These are phyloP conservation scores for Schizonepeta tenuifolia DNA, from an alignment of 257 asterid genomes.

Conservation along the genomic window DNA sequence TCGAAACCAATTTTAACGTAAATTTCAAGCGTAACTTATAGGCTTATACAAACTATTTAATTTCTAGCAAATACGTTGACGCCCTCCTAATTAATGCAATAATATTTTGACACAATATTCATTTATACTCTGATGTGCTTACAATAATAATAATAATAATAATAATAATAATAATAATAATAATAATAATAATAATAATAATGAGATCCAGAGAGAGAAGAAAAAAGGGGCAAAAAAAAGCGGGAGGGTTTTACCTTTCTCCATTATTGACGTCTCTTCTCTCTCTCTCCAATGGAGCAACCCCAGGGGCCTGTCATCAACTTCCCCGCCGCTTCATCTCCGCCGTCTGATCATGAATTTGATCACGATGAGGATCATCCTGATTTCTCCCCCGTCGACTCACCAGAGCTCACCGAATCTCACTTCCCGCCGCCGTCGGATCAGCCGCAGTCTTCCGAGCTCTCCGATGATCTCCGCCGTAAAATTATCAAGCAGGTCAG, in stretches of 20 bases:
- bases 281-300: conserved; percentile 59
- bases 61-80: no score
- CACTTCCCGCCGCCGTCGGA: conserved; percentile 46
- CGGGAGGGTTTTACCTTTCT: conserved; percentile 55
- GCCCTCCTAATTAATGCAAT: no score
- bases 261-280: conserved; percentile 39
- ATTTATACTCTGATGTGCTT: no score
- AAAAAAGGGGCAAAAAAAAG: conserved; percentile 33
- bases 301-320: conserved; percentile 43
- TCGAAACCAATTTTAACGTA: no score
- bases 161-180: no score
- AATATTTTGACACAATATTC: no score
- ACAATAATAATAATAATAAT: no score
- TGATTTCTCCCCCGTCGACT: conserved; percentile 65
- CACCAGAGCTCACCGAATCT: conserved; percentile 57
- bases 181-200: no score
- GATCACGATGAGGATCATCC: conserved; percentile 55
- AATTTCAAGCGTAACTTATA: no score
- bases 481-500: conserved; percentile 89
- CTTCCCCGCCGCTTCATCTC: conserved; percentile 48
- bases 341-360: conserved; percentile 50
- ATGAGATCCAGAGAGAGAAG: conserved; percentile 40
- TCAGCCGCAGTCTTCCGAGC: conserved; percentile 43
- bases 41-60: no score
- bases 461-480: conserved; percentile 70